phyloP scores from a whole-genome alignment of 2,329 filamentous ascomycete species.

The Calonectria honghensis region DNA sequence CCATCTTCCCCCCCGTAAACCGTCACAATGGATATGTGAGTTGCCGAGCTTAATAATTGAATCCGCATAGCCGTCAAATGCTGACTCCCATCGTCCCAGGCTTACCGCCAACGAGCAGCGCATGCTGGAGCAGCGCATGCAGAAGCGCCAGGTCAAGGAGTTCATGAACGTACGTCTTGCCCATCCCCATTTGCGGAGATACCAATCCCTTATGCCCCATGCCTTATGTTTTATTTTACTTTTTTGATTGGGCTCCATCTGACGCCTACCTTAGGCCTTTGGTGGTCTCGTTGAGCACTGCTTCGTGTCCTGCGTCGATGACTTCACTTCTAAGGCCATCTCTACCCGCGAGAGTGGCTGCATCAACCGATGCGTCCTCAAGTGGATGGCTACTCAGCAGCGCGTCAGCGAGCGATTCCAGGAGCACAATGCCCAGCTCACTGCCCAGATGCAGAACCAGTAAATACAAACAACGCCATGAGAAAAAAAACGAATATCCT shows the following conservation, averaged over 20 bases:
- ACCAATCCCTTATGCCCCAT: neutral
- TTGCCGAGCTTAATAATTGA: neutral
- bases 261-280: conserved; percentile 58
- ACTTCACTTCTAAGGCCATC: conserved; percentile 98
- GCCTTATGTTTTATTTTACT: neutral
- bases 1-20: conserved; percentile 37
- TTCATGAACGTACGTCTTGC: conserved; percentile 89
- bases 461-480: conserved; percentile 33
- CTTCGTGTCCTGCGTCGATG: conserved; percentile 97
- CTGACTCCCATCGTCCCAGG: conserved; percentile 58
- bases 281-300: conserved; percentile 81
- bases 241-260: neutral
- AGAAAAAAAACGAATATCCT: conserved; percentile 11
- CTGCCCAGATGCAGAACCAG: conserved; percentile 70
- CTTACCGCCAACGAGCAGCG: conserved; percentile 89
- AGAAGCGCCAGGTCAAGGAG: conserved; percentile 98
- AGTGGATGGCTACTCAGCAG: conserved; percentile 94
- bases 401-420: conserved; percentile 93
- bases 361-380: conserved; percentile 95
- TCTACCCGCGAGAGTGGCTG: conserved; percentile 92
- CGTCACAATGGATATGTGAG: conserved; percentile 58
- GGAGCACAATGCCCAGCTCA: conserved; percentile 79
- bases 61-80: conserved; percentile 28
- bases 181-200: conserved; percentile 20
- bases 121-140: conserved; percentile 95